Conservation (phyloP, 1,139 yeast species). For the Sugiyamaella pinicola region DNA sequence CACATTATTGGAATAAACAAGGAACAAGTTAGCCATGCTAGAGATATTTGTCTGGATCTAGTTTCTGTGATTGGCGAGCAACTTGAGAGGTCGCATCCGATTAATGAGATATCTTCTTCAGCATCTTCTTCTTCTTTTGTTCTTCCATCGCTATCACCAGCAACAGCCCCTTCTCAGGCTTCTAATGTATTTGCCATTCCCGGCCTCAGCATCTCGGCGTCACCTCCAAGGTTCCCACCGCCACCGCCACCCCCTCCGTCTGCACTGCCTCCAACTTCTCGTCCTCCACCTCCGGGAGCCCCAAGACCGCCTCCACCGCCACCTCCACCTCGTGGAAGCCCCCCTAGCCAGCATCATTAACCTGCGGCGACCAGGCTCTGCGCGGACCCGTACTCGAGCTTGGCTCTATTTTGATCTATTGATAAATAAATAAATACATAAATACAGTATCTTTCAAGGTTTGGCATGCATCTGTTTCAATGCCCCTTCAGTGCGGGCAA, state of each 20-base stretch:
- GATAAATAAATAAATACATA: neutral
- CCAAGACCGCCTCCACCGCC: slow-evolving; percentile 28
- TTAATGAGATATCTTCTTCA: neutral
- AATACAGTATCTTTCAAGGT: neutral
- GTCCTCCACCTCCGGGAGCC: slow-evolving; percentile 24
- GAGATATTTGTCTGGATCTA: slow-evolving; percentile 41
- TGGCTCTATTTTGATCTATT: neutral
- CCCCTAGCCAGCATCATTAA: slow-evolving; percentile 14
- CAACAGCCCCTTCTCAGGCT: slow-evolving; percentile 13
- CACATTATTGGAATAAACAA: slow-evolving; percentile 39
- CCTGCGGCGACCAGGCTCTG: slow-evolving; percentile 2
- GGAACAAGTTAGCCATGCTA: slow-evolving; percentile 38
- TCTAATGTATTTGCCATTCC: slow-evolving; percentile 22
- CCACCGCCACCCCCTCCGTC: slow-evolving; percentile 26
- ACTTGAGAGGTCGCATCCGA: slow-evolving; percentile 17
- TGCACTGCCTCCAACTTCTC: slow-evolving; percentile 23
- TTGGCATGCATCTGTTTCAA: slow-evolving; percentile 26
- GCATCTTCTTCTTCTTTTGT: neutral
- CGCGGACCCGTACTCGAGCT: neutral
- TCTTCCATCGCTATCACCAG: slow-evolving; percentile 4
- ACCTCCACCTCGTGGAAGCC: slow-evolving; percentile 24
- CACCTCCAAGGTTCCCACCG: slow-evolving; percentile 23
- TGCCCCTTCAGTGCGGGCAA: slow-evolving; percentile 35
- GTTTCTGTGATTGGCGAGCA: slow-evolving; percentile 40
- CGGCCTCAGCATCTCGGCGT: slow-evolving; percentile 21